Evolutionary conservation across 345 rosid species (phyloP).

Genomic region (Hibiscus mutabilis): DNA sequence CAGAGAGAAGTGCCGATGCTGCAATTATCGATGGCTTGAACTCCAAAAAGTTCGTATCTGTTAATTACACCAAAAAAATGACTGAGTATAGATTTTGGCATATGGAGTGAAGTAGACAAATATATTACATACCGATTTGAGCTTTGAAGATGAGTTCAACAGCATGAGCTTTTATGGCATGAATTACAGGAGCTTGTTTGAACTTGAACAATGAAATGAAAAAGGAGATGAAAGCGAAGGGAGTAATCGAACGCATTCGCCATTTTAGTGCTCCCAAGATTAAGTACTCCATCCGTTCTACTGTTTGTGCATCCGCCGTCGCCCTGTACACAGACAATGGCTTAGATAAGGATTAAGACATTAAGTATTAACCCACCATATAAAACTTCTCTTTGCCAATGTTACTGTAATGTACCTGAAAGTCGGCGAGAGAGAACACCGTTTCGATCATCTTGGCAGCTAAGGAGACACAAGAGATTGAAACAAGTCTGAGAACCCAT

Average conservation of each 20-base stretch:
- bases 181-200: conserved; percentile 32
- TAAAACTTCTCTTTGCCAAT: too few relatives aligned
- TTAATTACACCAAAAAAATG: not conserved
- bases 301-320: conserved; percentile 39
- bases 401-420: conserved; percentile 33
- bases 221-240: conserved; percentile 59
- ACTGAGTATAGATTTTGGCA: not conserved
- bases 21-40: conserved; percentile 74
- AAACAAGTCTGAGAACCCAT: conserved; percentile 59
- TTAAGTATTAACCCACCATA: too few relatives aligned
- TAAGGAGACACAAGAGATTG: conserved; percentile 60
- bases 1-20: conserved; percentile 63
- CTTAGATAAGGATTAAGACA: too few relatives aligned
- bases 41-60: conserved; percentile 49
- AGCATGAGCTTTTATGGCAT: conserved; percentile 50
- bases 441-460: conserved; percentile 69
- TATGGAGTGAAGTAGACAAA: not conserved
- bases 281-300: conserved; percentile 63
- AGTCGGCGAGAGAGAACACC: conserved; percentile 30
- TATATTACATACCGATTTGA: conserved; percentile 44
- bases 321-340: too few relatives aligned
- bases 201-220: conserved; percentile 48
- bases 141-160: conserved; percentile 46
- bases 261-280: conserved; percentile 43
- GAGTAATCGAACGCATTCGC: conserved; percentile 57